Conservation (phyloP, 2,329 filamentous ascomycete genomes). For the Trichoderma aggressivum region DNA sequence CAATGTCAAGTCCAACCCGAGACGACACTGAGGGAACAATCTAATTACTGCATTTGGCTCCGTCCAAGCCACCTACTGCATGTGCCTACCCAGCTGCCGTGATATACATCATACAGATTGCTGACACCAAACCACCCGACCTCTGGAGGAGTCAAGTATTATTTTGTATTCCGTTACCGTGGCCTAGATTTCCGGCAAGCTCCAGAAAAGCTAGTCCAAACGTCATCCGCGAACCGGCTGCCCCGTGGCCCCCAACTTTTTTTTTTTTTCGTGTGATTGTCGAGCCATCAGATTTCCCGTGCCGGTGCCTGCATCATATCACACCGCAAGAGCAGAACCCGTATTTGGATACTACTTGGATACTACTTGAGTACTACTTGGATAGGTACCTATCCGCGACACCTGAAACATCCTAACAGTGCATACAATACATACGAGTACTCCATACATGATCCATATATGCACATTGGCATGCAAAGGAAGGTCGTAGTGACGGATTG, state of each 20-base stretch:
- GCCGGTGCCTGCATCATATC: neutral
- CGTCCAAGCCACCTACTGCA: neutral
- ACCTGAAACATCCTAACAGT: neutral
- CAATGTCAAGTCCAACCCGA: neutral
- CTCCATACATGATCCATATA: neutral
- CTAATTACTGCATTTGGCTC: neutral
- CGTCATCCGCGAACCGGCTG: neutral
- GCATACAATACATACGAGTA: neutral
- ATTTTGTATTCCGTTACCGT: too few species aligned
- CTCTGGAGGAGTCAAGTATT: too few species aligned
- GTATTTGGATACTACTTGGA: too few species aligned
- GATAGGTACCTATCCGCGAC: neutral
- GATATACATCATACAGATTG: neutral
- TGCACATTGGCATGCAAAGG: neutral
- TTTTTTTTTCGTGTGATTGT: neutral
- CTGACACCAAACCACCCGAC: neutral
- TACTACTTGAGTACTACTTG: too few species aligned
- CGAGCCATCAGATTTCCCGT: neutral
- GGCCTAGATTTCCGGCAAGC: neutral
- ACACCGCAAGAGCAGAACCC: neutral
- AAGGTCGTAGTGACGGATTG: neutral
- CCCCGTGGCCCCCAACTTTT: neutral
- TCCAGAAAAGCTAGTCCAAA: neutral
- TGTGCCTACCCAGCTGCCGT: neutral
- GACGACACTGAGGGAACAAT: neutral